phyloP scores from a whole-genome alignment of 2,329 filamentous ascomycete species.

The Lasiodiplodia theobromae region DNA sequence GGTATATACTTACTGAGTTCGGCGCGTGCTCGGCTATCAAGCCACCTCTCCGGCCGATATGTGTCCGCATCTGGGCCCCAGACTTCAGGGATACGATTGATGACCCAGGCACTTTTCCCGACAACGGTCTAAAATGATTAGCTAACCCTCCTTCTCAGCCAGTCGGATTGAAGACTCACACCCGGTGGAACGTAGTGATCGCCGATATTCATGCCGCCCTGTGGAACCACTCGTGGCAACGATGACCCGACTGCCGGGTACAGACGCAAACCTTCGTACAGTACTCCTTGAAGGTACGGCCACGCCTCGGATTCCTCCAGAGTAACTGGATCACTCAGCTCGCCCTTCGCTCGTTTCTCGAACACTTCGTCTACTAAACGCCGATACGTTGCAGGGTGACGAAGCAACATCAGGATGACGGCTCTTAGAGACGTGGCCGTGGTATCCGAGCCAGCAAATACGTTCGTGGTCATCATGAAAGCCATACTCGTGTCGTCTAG shows the following conservation, averaged over 20 bases:
- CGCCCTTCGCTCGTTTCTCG: neutral
- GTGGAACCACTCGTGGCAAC: neutral
- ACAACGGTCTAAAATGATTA: neutral
- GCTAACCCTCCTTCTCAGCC: neutral
- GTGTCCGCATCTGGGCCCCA: neutral
- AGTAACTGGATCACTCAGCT: neutral
- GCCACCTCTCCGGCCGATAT: constrained; percentile 1
- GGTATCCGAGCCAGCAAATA: neutral
- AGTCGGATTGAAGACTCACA: neutral
- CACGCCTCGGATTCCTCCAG: neutral
- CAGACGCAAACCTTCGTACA: neutral
- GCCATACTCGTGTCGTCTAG: neutral
- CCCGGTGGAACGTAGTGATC: neutral
- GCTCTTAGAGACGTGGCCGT: neutral
- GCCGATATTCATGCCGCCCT: neutral
- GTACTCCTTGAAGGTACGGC: neutral
- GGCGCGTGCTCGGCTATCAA: neutral
- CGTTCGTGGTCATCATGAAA: neutral
- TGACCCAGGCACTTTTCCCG: neutral
- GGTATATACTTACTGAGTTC: neutral
- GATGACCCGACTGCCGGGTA: neutral
- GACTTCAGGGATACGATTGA: neutral
- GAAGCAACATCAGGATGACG: neutral
- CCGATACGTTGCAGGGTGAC: neutral
- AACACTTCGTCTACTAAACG: neutral